A percentile compares a stretch with the other conserved stretches of the same genome.
Conservation (phyloP, 139 green algal genomes). For the Asterochloris sp. region DNA sequence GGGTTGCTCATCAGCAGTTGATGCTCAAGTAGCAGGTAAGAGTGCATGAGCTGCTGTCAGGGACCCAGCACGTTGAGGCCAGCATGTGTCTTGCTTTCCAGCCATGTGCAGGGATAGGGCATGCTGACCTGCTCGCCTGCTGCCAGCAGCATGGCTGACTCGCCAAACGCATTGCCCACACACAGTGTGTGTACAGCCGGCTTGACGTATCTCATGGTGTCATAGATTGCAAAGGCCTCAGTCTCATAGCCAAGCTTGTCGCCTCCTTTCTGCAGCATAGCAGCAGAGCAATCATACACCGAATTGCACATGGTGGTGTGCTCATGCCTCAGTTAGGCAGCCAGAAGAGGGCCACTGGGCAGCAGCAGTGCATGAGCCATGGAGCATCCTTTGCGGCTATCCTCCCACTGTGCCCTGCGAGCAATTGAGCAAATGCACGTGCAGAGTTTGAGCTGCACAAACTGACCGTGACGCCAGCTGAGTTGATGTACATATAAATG, state of each 20-base stretch:
- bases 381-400: too few relatives aligned
- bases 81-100: too few relatives aligned
- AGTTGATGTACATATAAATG: conserved; percentile 99
- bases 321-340: not conserved
- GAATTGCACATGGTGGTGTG: not conserved
- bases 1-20: too few relatives aligned
- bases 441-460: not conserved
- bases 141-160: conserved; percentile 93
- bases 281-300: not conserved
- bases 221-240: conserved; percentile 97
- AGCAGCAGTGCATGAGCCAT: not conserved
- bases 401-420: not conserved
- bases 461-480: conserved; percentile 83
- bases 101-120: too few relatives aligned
- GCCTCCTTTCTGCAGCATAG: conserved; percentile 70
- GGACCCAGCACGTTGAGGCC: not conserved
- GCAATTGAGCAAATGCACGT: not conserved
- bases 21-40: not conserved
- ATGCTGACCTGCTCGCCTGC: conserved; percentile 71
- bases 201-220: conserved; percentile 95
- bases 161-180: conserved; percentile 93
- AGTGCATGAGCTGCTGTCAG: not conserved
- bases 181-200: conserved; percentile 85
- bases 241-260: conserved; percentile 96
- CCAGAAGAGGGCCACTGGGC: not conserved